Evolutionary conservation across 148 eudicot genomes (phyloP).

Genomic region (Fagopyrum esculentum): DNA sequence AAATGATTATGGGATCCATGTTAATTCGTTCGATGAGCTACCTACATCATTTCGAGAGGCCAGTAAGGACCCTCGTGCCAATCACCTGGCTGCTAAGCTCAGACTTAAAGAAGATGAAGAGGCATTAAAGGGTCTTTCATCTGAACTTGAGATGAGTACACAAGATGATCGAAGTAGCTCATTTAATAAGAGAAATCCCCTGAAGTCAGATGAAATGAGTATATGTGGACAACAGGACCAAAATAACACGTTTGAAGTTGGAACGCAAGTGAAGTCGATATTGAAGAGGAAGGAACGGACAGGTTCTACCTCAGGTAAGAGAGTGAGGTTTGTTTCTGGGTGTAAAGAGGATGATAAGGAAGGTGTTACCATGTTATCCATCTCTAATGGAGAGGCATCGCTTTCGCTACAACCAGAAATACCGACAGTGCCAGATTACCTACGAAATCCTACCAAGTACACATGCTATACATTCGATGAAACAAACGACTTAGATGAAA

Average conservation of each 20-base stretch:
- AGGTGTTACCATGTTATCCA: constrained; percentile 15
- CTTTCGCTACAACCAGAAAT: constrained; percentile 19
- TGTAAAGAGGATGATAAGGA: constrained; percentile 24
- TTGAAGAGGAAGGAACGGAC: constrained; percentile 45
- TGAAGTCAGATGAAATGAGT: background rate
- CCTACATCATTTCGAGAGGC: constrained; percentile 39
- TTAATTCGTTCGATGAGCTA: constrained; percentile 31
- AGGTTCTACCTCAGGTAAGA: constrained; percentile 36
- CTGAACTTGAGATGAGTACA: constrained; percentile 15
- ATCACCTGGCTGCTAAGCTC: constrained; percentile 60
- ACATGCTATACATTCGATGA: constrained; percentile 50
- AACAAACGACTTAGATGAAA: constrained; percentile 34
- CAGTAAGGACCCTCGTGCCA: constrained; percentile 69
- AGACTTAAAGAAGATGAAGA: constrained; percentile 81
- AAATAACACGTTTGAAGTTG: constrained; percentile 17
- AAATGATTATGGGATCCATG: constrained; percentile 35
- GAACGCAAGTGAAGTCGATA: constrained; percentile 36
- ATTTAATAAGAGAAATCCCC: background rate
- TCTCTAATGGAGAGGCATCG: constrained; percentile 16
- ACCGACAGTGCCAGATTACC: constrained; percentile 51
- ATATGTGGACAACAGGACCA: background rate
- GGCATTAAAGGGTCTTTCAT: constrained; percentile 41
- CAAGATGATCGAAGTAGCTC: constrained; percentile 1
- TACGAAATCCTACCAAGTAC: constrained; percentile 63
- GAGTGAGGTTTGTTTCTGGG: constrained; percentile 46